Base-by-base conservation (phyloP, 129 eudicot genomes). In the Ambrosia trifida region DNA sequence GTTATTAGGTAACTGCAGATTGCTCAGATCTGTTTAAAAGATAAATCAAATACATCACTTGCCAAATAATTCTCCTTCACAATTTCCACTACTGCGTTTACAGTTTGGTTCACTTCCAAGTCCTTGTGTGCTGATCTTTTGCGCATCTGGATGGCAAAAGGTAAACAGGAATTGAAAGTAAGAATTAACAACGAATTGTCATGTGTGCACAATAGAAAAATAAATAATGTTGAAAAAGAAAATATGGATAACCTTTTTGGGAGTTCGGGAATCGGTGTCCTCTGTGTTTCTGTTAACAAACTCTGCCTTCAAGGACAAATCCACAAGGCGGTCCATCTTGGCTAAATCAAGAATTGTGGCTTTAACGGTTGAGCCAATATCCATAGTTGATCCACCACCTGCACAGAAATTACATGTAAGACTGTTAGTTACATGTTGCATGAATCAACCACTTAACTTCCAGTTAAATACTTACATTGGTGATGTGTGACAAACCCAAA, bases 31-130 rank as follows among this genome's bases (percentile, higher is more conserved):
- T 12, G 45, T 8, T 51, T 44, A 59, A 50, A n/a, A 20, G 69
- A 16, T 7, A 35, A 44, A 68, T 20, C 45, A 40, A 33, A 31
- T 19, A 57, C 13, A 62, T 30, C 17, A 75, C 84, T 68, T 81
- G 80, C 98, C 95, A 94, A 72, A 78, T 94, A 89, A 67, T 85
- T 83, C 77, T 94, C 96, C 75, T 94, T 87, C 60, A 89, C 90
- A 63, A 87, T 82, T 82, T 94, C 98, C 62, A 94, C 87, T 11
- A 80, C 66, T 59, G 98, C 96, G 83, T 80, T 82, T 58, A 94
- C 87, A 45, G 79, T 76, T 82, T 84, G 90, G 75, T 94, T 84
- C 63, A 85, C 81, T 78, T 89, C 96, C 87, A 94, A 74, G 51
- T 85, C 92, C 70, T 76, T 84, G 58, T 72, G 76, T 31, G 81